A percentile compares a stretch with the other conserved stretches of the same genome.
phyloP scores from a whole-genome alignment of 805 yeast genomes.

The Barnettozyma pratensis region DNA sequence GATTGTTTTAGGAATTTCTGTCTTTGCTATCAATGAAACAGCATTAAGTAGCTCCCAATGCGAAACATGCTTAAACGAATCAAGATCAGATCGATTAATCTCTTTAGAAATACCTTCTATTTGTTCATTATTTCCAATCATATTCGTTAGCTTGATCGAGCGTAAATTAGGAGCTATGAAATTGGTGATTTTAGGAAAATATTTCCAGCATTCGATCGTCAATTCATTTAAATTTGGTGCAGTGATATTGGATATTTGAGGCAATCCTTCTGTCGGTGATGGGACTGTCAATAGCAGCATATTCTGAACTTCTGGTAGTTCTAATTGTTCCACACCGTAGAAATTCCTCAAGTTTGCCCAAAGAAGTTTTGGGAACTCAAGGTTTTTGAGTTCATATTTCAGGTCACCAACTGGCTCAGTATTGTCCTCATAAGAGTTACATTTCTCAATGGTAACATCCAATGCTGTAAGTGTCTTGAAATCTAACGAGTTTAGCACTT shows the following conservation, averaged over 20 bases:
- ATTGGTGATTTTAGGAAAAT: conserved; percentile 1
- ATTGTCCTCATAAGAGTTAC: neutral
- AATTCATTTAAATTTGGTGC: conserved; percentile 6
- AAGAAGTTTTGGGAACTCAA: neutral
- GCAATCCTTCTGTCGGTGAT: neutral
- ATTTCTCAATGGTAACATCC: conserved; percentile 4
- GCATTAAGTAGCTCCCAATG: conserved; percentile 10
- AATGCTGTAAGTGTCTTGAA: neutral
- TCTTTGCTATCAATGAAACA: neutral
- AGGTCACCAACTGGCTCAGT: conserved; percentile 3
- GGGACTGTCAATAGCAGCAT: conserved; percentile 6
- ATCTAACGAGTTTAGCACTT: neutral
- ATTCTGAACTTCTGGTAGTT: conserved; percentile 6
- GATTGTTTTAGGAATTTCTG: neutral
- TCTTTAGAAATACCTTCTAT: neutral
- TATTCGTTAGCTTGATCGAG: conserved; percentile 6
- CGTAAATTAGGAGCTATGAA: conserved; percentile 5
- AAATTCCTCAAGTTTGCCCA: conserved; percentile 10
- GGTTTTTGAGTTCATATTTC: neutral
- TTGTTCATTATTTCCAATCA: conserved; percentile 1
- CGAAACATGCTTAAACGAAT: neutral
- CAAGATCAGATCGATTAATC: neutral
- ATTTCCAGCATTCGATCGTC: conserved; percentile 8
- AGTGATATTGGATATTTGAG: neutral
- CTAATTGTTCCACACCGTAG: neutral